Evolutionary conservation across 306 rosid species (phyloP).

Genomic region (Elaeagnus macrophylla): DNA sequence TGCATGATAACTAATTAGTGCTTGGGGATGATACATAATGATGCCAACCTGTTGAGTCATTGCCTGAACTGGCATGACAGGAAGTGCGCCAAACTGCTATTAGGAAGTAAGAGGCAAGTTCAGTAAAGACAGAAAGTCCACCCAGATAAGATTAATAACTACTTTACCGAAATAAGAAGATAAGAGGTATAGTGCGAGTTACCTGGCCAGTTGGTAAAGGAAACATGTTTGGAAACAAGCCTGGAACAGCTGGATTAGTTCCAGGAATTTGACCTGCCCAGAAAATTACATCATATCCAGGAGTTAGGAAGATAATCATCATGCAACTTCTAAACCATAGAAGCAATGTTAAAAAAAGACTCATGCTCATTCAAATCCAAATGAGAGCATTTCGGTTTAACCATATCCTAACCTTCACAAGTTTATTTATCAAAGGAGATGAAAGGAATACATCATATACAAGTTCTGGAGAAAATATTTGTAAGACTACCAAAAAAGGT

Average conservation of each 20-base stretch:
- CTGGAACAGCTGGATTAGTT: slow-evolving; percentile 71
- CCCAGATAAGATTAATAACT: background rate
- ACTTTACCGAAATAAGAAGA: background rate
- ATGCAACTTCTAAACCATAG: slow-evolving; percentile 10
- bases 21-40: background rate
- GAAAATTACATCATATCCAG: slow-evolving; percentile 19
- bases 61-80: slow-evolving; percentile 99
- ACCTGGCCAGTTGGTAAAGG: slow-evolving; percentile 84
- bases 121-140: background rate
- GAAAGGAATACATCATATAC: slow-evolving; percentile 33
- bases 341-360: slow-evolving; percentile 24
- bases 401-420: slow-evolving; percentile 30
- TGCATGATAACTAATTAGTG: background rate
- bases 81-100: slow-evolving; percentile 77
- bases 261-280: slow-evolving; percentile 86
- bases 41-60: slow-evolving; percentile 91
- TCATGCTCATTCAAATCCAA: slow-evolving; percentile 25
- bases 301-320: slow-evolving; percentile 16
- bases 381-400: slow-evolving; percentile 12
- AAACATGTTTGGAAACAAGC: slow-evolving; percentile 84
- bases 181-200: slow-evolving; percentile 12
- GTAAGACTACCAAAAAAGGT: slow-evolving; percentile 90
- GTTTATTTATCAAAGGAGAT: slow-evolving; percentile 29
- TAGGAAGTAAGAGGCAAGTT: slow-evolving; percentile 13
- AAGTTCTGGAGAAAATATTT: slow-evolving; percentile 57